phyloP scores from a whole-genome alignment of 768 basidiomycete species.

The Mycena filopes region DNA sequence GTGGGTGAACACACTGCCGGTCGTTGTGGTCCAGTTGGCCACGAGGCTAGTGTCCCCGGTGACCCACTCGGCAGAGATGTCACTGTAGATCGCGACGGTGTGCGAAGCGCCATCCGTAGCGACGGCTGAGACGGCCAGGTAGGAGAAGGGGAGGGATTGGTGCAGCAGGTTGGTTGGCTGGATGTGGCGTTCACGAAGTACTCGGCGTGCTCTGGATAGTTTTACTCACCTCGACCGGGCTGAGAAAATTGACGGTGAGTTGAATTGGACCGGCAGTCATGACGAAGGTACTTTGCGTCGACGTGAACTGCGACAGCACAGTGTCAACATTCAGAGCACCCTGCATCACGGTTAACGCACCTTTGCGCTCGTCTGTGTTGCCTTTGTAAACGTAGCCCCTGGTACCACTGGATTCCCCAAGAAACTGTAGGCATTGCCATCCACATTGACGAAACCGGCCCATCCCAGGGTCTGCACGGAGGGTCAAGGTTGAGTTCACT shows the following conservation, averaged over 20 bases:
- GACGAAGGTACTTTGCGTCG: slow-evolving; percentile 71
- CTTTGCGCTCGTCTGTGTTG: slow-evolving; percentile 64
- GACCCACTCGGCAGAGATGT: slow-evolving; percentile 67
- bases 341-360: slow-evolving; percentile 45
- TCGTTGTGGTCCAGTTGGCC: slow-evolving; percentile 67
- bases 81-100: slow-evolving; percentile 64
- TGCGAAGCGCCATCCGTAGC: slow-evolving; percentile 61
- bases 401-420: slow-evolving; percentile 64
- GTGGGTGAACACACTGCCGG: slow-evolving; percentile 59
- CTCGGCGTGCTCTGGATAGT: no score
- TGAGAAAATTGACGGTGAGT: slow-evolving; percentile 68
- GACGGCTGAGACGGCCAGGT: slow-evolving; percentile 59
- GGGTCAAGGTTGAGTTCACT: background rate
- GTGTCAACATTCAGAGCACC: background rate
- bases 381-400: slow-evolving; percentile 54
- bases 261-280: slow-evolving; percentile 72
- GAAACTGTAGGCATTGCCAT: slow-evolving; percentile 64
- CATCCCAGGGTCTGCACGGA: slow-evolving; percentile 64
- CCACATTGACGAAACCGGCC: slow-evolving; percentile 72
- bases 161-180: slow-evolving; percentile 68
- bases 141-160: slow-evolving; percentile 70
- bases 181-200: background rate
- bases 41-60: slow-evolving; percentile 57
- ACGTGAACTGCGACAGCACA: slow-evolving; percentile 61
- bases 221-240: slow-evolving; percentile 75